Conservation (phyloP, 306 rosid species). For the Vigna trinervia region DNA sequence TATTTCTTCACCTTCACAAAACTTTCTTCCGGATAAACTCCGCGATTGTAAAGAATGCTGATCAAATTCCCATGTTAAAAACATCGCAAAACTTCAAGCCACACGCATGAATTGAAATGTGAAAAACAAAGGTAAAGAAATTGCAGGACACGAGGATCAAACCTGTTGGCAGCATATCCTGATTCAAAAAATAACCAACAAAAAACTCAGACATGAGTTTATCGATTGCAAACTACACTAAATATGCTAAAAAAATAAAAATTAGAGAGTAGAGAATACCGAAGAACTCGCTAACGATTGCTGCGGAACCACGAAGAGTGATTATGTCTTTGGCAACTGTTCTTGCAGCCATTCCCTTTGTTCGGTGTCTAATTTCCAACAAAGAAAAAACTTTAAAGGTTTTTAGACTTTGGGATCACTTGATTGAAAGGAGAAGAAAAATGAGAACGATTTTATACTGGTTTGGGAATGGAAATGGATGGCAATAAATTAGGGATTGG, state of each 20-base stretch:
- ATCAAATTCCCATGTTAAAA: slow-evolving; percentile 15
- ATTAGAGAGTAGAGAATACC: slow-evolving; percentile 51
- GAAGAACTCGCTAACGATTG: slow-evolving; percentile 97
- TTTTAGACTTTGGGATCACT: background rate
- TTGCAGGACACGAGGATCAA: slow-evolving; percentile 10
- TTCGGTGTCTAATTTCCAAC: background rate
- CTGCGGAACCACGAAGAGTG: slow-evolving; percentile 96
- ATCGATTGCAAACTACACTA: slow-evolving; percentile 6
- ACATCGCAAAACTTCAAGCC: background rate
- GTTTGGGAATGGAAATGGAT: background rate
- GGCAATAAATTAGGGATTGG: slow-evolving; percentile 42
- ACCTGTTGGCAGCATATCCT: slow-evolving; percentile 99
- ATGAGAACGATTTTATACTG: slow-evolving; percentile 14
- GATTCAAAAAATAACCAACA: slow-evolving; percentile 31
- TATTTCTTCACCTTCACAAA: slow-evolving; percentile 93
- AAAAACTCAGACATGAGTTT: slow-evolving; percentile 23
- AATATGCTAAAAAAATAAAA: background rate
- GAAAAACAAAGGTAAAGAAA: background rate
- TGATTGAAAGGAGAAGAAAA: background rate
- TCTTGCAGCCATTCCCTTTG: slow-evolving; percentile 65
- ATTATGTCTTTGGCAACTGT: slow-evolving; percentile 87
- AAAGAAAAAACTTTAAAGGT: background rate
- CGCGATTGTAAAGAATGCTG: slow-evolving; percentile 88
- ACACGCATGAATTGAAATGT: background rate
- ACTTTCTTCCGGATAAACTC: slow-evolving; percentile 96